A percentile compares a stretch with the other conserved stretches of the same genome.
Conservation (phyloP, 2,329 filamentous ascomycete genomes). For the Aspergillus pseudoviridinutans region DNA sequence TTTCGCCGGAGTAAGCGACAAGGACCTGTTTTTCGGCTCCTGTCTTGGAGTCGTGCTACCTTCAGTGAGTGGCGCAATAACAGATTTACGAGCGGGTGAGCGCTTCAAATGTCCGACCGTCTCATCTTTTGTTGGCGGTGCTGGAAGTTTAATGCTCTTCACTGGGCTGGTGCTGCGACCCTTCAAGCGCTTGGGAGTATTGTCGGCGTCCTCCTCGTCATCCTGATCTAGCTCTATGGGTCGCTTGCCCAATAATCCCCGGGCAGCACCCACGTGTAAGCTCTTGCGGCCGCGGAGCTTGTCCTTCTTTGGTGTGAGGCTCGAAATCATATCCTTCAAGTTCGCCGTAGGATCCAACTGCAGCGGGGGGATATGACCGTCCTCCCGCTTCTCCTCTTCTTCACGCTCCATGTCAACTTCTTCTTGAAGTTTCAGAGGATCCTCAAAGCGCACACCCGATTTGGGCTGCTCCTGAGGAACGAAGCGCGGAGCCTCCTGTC, state of each 20-base stretch:
- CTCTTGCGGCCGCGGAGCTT: conserved; percentile 67
- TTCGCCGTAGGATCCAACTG: conserved; percentile 62
- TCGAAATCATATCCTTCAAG: conserved; percentile 72
- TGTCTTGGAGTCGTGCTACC: conserved; percentile 51
- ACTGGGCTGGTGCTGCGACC: conserved; percentile 71
- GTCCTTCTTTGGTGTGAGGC: conserved; percentile 71
- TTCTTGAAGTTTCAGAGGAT: conserved; percentile 59
- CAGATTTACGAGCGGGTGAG: conserved; percentile 45
- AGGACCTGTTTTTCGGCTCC: conserved; percentile 38
- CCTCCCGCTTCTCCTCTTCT: conserved; percentile 60
- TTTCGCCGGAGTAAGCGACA: conserved; percentile 30
- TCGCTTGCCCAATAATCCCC: conserved; percentile 69
- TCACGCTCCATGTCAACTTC: conserved; percentile 61
- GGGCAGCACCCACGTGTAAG: conserved; percentile 69
- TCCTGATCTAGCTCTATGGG: conserved; percentile 65
- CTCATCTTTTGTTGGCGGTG: conserved; percentile 65
- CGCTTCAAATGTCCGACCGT: conserved; percentile 56
- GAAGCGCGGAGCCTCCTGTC: conserved; percentile 62
- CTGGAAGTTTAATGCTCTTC: conserved; percentile 67
- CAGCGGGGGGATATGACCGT: conserved; percentile 42
- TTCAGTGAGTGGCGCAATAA: conserved; percentile 31
- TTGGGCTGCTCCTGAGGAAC: conserved; percentile 47
- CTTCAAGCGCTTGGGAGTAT: conserved; percentile 61
- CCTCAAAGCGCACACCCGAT: conserved; percentile 58
- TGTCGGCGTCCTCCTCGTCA: conserved; percentile 56